Conservation (phyloP, 495 filamentous ascomycete species). For the Xylaria scruposa region DNA sequence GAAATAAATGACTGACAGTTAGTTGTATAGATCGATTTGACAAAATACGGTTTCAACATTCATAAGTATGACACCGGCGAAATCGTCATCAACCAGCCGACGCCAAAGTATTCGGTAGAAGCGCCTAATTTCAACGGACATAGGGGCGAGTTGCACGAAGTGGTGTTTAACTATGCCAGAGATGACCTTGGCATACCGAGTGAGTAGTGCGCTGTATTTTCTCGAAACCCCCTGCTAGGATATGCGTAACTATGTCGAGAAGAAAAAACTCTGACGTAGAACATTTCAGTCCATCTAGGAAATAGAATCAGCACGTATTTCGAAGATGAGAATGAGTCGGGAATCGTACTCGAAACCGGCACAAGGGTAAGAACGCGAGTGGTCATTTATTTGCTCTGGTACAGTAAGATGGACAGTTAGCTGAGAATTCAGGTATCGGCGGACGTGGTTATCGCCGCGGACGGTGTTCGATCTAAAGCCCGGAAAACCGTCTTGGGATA, state of each 20-base stretch:
- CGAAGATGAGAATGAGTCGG: constrained; percentile 59
- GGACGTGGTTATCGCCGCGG: constrained; percentile 65
- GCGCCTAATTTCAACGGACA: constrained; percentile 67
- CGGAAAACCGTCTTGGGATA: constrained; percentile 65
- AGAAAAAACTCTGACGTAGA: not conserved
- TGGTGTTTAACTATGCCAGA: constrained; percentile 64
- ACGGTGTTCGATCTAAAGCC: constrained; percentile 66
- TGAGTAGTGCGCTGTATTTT: not conserved
- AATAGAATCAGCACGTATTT: constrained; percentile 61
- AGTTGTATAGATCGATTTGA: constrained; percentile 50
- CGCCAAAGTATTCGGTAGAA: constrained; percentile 51
- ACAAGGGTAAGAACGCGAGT: constrained; percentile 40
- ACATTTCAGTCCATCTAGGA: constrained; percentile 52
- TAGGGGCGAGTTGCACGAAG: constrained; percentile 61
- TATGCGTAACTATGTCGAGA: not conserved
- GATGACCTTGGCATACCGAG: constrained; percentile 61
- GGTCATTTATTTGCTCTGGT: not conserved
- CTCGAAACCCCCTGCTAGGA: not conserved
- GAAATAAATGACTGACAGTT: not conserved
- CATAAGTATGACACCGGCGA: constrained; percentile 68
- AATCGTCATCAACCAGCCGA: constrained; percentile 62
- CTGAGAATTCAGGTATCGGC: constrained; percentile 42
- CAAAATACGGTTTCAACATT: constrained; percentile 62
- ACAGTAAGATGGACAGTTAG: too few species aligned
- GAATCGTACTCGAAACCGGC: constrained; percentile 61